phyloP scores from a whole-genome alignment of 179 eudicot genomes.

The Carnegiea gigantea region DNA sequence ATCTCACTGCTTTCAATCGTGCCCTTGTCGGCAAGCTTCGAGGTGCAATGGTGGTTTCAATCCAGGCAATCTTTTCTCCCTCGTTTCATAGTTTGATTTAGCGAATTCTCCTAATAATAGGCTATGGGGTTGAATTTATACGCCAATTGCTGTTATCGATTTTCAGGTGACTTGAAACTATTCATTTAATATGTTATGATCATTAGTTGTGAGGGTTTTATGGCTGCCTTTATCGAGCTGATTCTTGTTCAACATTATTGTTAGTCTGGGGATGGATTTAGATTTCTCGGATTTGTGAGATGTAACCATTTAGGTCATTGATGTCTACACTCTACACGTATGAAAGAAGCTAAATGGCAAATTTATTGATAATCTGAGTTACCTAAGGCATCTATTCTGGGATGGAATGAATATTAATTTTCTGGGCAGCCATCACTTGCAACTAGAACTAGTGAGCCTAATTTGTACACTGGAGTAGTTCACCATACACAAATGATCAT shows the following conservation, averaged over 20 bases:
- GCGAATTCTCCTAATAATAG: not conserved
- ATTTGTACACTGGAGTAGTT: not conserved
- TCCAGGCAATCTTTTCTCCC: constrained; percentile 2
- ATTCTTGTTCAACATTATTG: constrained; percentile 10
- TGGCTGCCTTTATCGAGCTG: constrained; percentile 14
- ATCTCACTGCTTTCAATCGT: not conserved
- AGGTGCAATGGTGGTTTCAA: constrained; percentile 11
- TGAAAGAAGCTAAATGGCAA: too few relatives aligned
- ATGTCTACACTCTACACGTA: too few relatives aligned
- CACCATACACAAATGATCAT: too few relatives aligned
- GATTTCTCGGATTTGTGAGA: too few relatives aligned
- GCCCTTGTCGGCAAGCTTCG: not conserved
- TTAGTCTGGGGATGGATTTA: not conserved
- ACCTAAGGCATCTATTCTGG: not conserved
- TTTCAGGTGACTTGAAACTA: not conserved
- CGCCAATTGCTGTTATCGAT: not conserved
- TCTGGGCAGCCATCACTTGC: not conserved
- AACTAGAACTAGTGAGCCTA: not conserved
- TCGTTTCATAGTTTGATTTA: not conserved
- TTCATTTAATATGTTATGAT: not conserved
- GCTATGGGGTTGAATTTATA: not conserved
- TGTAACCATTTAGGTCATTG: not conserved
- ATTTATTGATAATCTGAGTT: too few relatives aligned
- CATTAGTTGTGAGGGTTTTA: not conserved
- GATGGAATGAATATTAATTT: not conserved